Percentiles rank a stretch among this genome's conserved stretches.
Conservation (phyloP, 257 asterid species). For the Nicotiana benthamiana region DNA sequence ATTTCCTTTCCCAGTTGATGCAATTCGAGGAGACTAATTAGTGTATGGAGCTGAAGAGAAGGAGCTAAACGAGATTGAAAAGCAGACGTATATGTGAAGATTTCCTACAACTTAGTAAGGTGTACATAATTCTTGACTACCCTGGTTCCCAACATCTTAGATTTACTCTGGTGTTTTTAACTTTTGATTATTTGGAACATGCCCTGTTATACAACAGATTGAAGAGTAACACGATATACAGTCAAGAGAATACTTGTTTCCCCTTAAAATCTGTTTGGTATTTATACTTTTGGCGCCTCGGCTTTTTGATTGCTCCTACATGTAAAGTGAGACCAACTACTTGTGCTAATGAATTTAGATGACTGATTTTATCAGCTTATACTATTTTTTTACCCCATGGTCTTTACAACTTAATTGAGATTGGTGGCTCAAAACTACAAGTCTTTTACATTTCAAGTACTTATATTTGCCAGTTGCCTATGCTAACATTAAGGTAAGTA, state of each 20-base stretch:
- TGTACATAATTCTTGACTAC: neutral
- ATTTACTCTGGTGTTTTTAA: neutral
- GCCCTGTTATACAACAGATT: neutral
- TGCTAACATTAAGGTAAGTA: neutral
- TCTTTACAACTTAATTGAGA: neutral
- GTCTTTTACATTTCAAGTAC: neutral
- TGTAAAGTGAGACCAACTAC: neutral
- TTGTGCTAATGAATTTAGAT: neutral
- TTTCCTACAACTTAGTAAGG: neutral
- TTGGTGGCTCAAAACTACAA: neutral
- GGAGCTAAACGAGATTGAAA: neutral
- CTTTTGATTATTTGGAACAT: neutral
- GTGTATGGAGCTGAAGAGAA: neutral
- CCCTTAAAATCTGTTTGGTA: neutral
- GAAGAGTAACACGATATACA: neutral
- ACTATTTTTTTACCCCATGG: neutral
- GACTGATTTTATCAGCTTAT: neutral
- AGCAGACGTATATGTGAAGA: neutral
- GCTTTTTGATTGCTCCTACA: neutral
- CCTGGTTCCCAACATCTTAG: neutral
- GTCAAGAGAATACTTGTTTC: neutral
- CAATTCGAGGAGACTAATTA: conserved; percentile 30
- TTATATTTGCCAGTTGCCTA: neutral
- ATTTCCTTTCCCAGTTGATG: conserved; percentile 29
- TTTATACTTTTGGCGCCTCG: neutral